Evolutionary conservation across 164 flowering plant genomes (phyloP).

Genomic region (Platanus orientalis): DNA sequence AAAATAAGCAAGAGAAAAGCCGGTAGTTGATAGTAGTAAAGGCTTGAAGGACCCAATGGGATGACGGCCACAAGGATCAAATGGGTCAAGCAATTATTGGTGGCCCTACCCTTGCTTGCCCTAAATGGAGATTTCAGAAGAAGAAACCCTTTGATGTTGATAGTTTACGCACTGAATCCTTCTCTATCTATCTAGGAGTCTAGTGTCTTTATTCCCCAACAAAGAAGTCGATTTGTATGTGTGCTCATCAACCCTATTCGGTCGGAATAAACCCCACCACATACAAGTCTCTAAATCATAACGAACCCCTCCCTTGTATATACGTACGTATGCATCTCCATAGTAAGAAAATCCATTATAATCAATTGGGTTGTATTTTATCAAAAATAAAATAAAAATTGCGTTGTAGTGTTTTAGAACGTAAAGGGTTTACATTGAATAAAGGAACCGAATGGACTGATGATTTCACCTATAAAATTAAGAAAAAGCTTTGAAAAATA

Average conservation of each 20-base stretch:
- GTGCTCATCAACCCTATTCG: slow-evolving; percentile 4
- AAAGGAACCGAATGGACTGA: no score
- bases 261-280: slow-evolving; percentile 21
- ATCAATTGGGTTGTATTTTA: no score
- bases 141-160: slow-evolving; percentile 7
- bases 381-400: no score
- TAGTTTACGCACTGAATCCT: not conserved
- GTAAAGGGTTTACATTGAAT: no score
- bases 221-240: slow-evolving; percentile 6
- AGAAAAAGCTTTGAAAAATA: no score
- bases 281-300: not conserved
- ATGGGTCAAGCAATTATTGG: slow-evolving; percentile 13
- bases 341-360: no score
- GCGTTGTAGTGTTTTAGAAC: no score
- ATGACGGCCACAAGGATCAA: slow-evolving; percentile 6
- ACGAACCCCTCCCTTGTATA: not conserved
- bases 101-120: slow-evolving; percentile 2
- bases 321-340: no score
- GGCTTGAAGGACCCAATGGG: slow-evolving; percentile 3
- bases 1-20: slow-evolving; percentile 6
- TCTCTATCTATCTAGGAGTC: not conserved
- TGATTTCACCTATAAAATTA: no score
- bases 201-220: slow-evolving; percentile 3
- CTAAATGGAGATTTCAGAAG: slow-evolving; percentile 2
- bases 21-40: slow-evolving; percentile 3